These are phyloP conservation scores for Stachybotrys chlorohalonatus DNA, from an alignment of 2,329 filamentous ascomycete genomes.

Conservation along the genomic window DNA sequence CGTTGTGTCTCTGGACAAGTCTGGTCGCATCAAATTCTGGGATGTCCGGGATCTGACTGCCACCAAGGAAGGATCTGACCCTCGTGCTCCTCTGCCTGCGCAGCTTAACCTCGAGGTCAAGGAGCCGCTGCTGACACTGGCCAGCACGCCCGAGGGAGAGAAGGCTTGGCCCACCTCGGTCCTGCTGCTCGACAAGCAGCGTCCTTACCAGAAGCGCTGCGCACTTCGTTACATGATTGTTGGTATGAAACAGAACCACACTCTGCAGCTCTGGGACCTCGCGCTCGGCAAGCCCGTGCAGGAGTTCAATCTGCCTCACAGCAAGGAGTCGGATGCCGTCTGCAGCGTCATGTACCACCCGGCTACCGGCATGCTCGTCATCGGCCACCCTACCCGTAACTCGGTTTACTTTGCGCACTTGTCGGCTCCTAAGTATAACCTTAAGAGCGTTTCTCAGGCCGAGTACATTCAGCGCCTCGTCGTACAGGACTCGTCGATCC, in stretches of 20 bases:
- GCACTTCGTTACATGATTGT: constrained; percentile 93
- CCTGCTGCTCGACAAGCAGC: constrained; percentile 90
- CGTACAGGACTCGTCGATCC: constrained; percentile 61
- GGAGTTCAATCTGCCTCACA: constrained; percentile 92
- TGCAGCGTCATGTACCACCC: constrained; percentile 96
- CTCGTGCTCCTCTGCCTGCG: constrained; percentile 41
- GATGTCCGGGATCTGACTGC: constrained; percentile 74
- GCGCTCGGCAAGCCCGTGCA: constrained; percentile 91
- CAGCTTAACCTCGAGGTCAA: constrained; percentile 65
- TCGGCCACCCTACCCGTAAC: constrained; percentile 94
- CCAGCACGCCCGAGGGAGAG: constrained; percentile 77
- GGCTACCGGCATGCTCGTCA: constrained; percentile 81
- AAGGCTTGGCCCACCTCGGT: constrained; percentile 97
- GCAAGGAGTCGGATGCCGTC: constrained; percentile 93
- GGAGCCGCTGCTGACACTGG: constrained; percentile 76
- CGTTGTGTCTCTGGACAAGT: constrained; percentile 94
- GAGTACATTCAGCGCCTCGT: constrained; percentile 75
- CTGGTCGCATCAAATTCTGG: constrained; percentile 95
- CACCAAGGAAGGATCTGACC: constrained; percentile 40
- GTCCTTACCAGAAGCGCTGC: constrained; percentile 81
- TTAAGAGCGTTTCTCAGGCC: constrained; percentile 77
- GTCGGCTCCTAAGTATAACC: constrained; percentile 85
- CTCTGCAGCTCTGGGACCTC: constrained; percentile 96
- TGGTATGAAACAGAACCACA: constrained; percentile 98
- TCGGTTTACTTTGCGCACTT: constrained; percentile 96